Percentiles rank a stretch among this genome's conserved stretches.
These are phyloP conservation scores for Glomus cerebriforme DNA, from an alignment of 192 early-diverging fungal genomes.

Conservation along the genomic window DNA sequence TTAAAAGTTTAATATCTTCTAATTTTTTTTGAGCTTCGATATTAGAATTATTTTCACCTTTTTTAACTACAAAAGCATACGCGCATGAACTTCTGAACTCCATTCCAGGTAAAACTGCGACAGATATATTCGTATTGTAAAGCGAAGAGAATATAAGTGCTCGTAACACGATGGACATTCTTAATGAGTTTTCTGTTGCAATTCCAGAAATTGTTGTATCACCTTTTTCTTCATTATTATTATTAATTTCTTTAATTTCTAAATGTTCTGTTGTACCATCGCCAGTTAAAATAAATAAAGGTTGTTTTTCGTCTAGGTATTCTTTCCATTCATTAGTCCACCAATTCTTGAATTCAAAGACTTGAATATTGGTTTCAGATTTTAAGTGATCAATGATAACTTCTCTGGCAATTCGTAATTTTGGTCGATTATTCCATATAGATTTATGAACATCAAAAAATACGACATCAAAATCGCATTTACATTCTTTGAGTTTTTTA, in stretches of 20 bases:
- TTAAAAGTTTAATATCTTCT: too few relatives aligned
- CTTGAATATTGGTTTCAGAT: background rate
- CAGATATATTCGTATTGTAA: background rate
- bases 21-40: too few relatives aligned
- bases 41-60: too few relatives aligned
- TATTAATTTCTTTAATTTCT: background rate
- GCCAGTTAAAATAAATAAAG: slow-evolving; percentile 27
- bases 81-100: slow-evolving; percentile 22
- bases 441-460: slow-evolving; percentile 42
- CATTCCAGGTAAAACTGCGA: slow-evolving; percentile 25
- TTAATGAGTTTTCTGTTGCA: background rate
- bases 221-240: background rate
- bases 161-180: background rate
- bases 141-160: slow-evolving; percentile 2
- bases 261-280: slow-evolving; percentile 37
- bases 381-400: slow-evolving; percentile 29
- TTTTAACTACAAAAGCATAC: slow-evolving; percentile 17
- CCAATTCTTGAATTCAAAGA: slow-evolving; percentile 31
- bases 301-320: slow-evolving; percentile 12
- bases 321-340: slow-evolving; percentile 27
- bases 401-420: slow-evolving; percentile 18
- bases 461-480: slow-evolving; percentile 38
- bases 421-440: slow-evolving; percentile 33
- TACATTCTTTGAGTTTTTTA: slow-evolving; percentile 32
- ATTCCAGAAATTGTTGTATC: background rate